These are phyloP conservation scores for Neurospora sp. DNA, from an alignment of 495 filamentous ascomycete species.

Conservation along the genomic window DNA sequence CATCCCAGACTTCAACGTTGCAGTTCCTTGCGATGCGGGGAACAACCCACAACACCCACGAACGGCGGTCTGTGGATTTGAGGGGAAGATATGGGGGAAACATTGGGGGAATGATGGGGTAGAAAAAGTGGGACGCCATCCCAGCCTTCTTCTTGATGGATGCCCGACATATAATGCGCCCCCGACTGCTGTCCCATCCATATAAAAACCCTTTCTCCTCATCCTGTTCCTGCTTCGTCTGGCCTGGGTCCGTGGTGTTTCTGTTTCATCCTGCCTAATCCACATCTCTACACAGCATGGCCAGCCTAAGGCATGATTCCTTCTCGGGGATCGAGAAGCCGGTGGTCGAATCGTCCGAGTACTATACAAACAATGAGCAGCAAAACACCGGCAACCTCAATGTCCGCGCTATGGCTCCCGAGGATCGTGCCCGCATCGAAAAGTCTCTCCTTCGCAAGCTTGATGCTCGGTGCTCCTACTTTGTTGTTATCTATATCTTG, in stretches of 20 bases:
- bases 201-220: background rate
- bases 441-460: conserved; percentile 33
- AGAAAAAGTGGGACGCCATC: background rate
- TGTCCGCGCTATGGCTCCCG: conserved; percentile 20
- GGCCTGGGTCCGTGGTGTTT: background rate
- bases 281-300: background rate
- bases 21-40: background rate
- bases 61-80: background rate
- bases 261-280: background rate
- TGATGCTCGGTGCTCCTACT: conserved; percentile 30
- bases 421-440: conserved; percentile 25
- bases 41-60: background rate
- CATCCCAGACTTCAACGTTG: background rate
- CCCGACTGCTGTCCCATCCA: no score
- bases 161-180: background rate
- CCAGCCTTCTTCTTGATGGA: background rate
- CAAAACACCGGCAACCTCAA: background rate
- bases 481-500: conserved; percentile 55
- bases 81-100: background rate
- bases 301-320: background rate
- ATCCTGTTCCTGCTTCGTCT: background rate
- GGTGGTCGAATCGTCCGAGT: background rate
- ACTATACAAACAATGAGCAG: background rate
- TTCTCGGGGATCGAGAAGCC: background rate
- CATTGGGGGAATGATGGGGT: background rate